Evolutionary conservation across 176 grass and related monocot genomes (phyloP), one percentile per base, ranked within the genome.

Genomic region (Oryza meridionalis): DNA sequence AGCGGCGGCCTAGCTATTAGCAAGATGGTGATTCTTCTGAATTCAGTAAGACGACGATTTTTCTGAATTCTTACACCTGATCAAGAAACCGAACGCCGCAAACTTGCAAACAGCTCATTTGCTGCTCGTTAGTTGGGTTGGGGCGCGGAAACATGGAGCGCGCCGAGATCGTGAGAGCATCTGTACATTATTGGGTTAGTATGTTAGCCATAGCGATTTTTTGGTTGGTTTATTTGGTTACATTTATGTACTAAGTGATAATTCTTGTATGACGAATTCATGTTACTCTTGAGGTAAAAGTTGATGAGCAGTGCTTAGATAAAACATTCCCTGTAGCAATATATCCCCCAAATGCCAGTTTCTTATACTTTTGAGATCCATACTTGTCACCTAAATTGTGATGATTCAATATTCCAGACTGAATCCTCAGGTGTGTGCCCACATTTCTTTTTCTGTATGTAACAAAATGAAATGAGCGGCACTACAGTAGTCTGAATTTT

Each of bases 181-280:
- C 31, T 90, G 88, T 90, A 90, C 76, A 90, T 86, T 87, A 55
- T 75, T 79, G 84, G 63, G 75, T 87, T 83, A 76, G 81, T 85
- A 79, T 87, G 76, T 65, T 86, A 87, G 88, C 62, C 69, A 79
- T 87, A 90, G 84, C 0, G 50, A 80, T 75, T 86, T 86, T 89
- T 90, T 87, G 55, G 75, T 63, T 90, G 27, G 82, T 80, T 84
- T 83, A 33, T 19, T 63, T 11, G 74, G 50, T 63, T 64, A 12
- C 79, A 73, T 82, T 90, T 87, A 80, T 90, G 75, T 45, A 40
- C 38, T 40, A 68, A 78, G 70, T 67, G 80, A 33, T 50, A 55
- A 75, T 83, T 79, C 59, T 67, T 73, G 84, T 86, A 83, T 75
- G 75, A 79, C 83, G 75, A 86, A 90, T 59, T 69, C 73, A 15